A percentile compares a stretch with the other conserved stretches of the same genome.
Evolutionary conservation across 345 rosid species (phyloP).

Genomic region (Eucalyptus pauciflora): DNA sequence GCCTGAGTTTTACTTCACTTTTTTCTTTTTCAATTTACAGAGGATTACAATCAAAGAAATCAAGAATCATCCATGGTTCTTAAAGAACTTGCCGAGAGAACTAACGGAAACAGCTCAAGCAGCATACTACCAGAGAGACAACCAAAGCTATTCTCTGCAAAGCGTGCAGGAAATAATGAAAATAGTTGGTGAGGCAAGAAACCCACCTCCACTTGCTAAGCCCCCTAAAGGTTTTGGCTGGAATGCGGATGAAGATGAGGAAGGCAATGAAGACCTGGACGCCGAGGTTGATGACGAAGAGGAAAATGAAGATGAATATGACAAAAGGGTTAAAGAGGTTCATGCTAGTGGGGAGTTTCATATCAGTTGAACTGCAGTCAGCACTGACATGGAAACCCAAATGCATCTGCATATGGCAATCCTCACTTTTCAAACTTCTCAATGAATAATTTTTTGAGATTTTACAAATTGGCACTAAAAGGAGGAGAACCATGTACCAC

Average conservation of each 20-base stretch:
- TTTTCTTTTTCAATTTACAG: constrained; percentile 10
- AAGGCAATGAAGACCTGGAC: constrained; percentile 46
- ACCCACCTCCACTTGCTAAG: constrained; percentile 38
- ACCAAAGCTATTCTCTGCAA: constrained; percentile 65
- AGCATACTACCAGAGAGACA: constrained; percentile 59
- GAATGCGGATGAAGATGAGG: constrained; percentile 51
- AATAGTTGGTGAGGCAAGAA: constrained; percentile 87
- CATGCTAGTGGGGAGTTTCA: constrained; percentile 76
- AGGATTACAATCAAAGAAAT: constrained; percentile 76
- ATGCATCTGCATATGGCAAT: neutral
- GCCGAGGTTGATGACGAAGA: constrained; percentile 50
- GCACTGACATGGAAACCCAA: neutral
- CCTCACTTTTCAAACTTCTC: neutral
- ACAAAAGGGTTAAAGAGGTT: constrained; percentile 78
- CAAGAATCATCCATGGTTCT: constrained; percentile 85
- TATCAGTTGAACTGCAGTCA: constrained; percentile 14
- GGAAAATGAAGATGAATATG: constrained; percentile 81
- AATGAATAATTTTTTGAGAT: neutral
- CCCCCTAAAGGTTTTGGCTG: constrained; percentile 56
- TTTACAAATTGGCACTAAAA: neutral
- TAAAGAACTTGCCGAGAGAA: constrained; percentile 90
- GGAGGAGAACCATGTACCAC: neutral
- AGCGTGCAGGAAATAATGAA: constrained; percentile 83
- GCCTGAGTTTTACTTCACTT: neutral
- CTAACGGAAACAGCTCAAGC: constrained; percentile 73